phyloP scores from a whole-genome alignment of 352 stramenopile species.

The Globisporangium ultimum region DNA sequence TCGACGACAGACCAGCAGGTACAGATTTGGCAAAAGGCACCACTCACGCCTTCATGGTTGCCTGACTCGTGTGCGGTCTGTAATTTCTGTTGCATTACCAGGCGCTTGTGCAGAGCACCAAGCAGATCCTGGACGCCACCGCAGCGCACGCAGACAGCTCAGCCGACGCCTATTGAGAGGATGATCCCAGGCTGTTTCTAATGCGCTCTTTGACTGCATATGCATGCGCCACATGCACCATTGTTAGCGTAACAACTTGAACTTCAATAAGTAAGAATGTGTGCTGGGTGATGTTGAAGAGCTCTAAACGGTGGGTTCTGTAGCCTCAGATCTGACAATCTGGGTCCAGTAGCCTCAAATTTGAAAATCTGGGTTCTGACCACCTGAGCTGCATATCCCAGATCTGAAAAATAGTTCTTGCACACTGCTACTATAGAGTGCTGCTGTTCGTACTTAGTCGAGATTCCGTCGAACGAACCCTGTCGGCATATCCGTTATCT shows the following conservation, averaged over 20 bases:
- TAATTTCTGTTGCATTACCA: not conserved
- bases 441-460: too few relatives aligned
- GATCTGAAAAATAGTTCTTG: not conserved
- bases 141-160: constrained; percentile 6
- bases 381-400: not conserved
- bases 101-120: constrained; percentile 38
- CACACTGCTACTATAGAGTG: too few relatives aligned
- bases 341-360: not conserved
- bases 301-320: too few relatives aligned
- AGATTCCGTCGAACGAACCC: too few relatives aligned
- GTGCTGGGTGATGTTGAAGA: too few relatives aligned
- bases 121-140: constrained; percentile 30
- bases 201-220: too few relatives aligned
- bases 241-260: too few relatives aligned
- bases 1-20: constrained; percentile 32
- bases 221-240: too few relatives aligned
- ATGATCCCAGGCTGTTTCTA: not conserved
- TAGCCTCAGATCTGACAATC: too few relatives aligned
- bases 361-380: not conserved
- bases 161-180: constrained; percentile 1
- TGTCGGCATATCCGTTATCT: too few relatives aligned
- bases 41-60: not conserved
- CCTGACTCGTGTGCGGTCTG: not conserved
- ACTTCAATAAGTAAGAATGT: too few relatives aligned
- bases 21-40: not conserved